A percentile compares a stretch with the other conserved stretches of the same genome.
Evolutionary conservation across 805 yeast genomes (phyloP).

Genomic region (Scheffersomyces lignosus): DNA sequence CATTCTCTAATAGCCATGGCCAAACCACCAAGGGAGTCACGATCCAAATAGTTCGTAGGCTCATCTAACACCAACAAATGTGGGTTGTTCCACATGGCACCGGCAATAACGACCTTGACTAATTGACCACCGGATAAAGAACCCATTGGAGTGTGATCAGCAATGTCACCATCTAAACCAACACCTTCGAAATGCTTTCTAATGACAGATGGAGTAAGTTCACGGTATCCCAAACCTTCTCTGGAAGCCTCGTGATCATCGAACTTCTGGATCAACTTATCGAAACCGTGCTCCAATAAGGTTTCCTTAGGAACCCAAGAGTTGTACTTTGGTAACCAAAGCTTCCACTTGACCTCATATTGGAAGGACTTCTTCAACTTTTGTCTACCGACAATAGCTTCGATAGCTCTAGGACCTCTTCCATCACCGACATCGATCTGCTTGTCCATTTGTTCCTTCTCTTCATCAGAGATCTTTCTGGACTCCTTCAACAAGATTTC

Average conservation of each 20-base stretch:
- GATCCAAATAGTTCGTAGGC: slow-evolving; percentile 96
- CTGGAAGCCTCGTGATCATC: slow-evolving; percentile 51
- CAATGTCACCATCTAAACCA: slow-evolving; percentile 96
- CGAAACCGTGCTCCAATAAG: slow-evolving; percentile 62
- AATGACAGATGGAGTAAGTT: slow-evolving; percentile 81
- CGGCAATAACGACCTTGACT: slow-evolving; percentile 97
- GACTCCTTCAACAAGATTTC: slow-evolving; percentile 93
- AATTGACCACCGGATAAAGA: slow-evolving; percentile 97
- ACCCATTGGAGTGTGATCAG: slow-evolving; percentile 97
- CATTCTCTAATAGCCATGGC: slow-evolving; percentile 98
- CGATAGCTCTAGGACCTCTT: slow-evolving; percentile 82
- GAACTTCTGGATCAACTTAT: slow-evolving; percentile 43
- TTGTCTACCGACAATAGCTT: slow-evolving; percentile 96
- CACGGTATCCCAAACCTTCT: slow-evolving; percentile 48
- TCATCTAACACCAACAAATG: slow-evolving; percentile 94
- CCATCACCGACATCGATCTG: slow-evolving; percentile 83
- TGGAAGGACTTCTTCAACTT: slow-evolving; percentile 95
- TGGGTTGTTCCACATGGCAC: slow-evolving; percentile 99
- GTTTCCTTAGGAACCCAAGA: slow-evolving; percentile 89
- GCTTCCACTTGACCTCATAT: slow-evolving; percentile 93
- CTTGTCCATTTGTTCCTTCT: slow-evolving; percentile 72
- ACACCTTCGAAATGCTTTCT: slow-evolving; percentile 97
- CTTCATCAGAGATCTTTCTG: slow-evolving; percentile 76
- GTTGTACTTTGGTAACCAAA: slow-evolving; percentile 89
- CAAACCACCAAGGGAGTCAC: slow-evolving; percentile 96